Base-by-base conservation (phyloP, 2,329 filamentous ascomycete species). In the Helicocarpus griseus region DNA sequence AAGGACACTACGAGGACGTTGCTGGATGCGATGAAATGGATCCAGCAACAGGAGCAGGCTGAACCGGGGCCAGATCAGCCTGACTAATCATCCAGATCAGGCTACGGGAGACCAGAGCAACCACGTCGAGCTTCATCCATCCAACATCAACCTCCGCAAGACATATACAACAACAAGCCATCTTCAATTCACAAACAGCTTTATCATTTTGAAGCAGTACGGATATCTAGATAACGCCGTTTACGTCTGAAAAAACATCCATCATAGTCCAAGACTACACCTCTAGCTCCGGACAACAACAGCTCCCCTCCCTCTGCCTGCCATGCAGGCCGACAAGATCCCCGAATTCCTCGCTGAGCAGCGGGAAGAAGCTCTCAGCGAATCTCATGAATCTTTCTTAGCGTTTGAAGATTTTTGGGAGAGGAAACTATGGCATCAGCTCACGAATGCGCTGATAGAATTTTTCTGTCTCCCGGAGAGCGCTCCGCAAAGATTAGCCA, bases 341-440 rank as follows among this genome's bases (percentile, higher is more conserved):
- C 80, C 88, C 67, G 88, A 95, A 70, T 95, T 97, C 74, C 86
- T 98, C 58, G 82, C 83, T 55, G 86, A 95, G 62, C 87, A 94
- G 80, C 86, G 89, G 68, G 89, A 95, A 66, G 77, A 83, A 68
- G 87, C 89, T 63, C 87, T 89, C 49, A 87, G 89, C 61, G 87
- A 95, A 69, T 81, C 95, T 49, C 90, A 96, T 73, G 80, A 85
- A 63, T 82, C 87, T 64, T 87, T 96, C 70, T 80, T 98, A 62
- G 82, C 85, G 63, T 95, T 98, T 60, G 93, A 98, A 76, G 89
- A 95, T 68, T 87, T 83, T 66, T 98, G 93, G 93, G 93, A 98
- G 77, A 85, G 91, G 64, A 96, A 96, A 75, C 80, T 98, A 73
- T 98, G 93, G 93, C 93, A 98, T 76, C 90, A 98, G 74, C 85